These are phyloP conservation scores for Stipa capillata DNA, from an alignment of 176 grass and related monocot species.

Conservation along the genomic window DNA sequence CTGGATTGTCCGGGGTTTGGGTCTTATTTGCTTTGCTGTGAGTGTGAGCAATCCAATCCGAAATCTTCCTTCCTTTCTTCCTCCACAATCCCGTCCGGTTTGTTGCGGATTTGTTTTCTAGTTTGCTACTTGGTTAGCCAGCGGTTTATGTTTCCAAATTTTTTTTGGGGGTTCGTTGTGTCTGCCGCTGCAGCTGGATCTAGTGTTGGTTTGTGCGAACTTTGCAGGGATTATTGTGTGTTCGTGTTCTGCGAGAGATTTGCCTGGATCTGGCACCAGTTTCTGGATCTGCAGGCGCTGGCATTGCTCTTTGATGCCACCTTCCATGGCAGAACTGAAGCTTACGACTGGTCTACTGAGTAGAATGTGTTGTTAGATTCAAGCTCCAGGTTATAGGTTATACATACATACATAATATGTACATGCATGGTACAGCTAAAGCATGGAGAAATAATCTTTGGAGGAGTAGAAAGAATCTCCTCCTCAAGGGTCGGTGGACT, in stretches of 20 bases:
- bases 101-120: neutral
- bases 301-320: slow-evolving; percentile 8
- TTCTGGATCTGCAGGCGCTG: slow-evolving; percentile 4
- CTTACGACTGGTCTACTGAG: neutral
- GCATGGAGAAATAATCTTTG: neutral
- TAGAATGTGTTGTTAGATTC: neutral
- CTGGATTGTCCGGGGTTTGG: neutral
- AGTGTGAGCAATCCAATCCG: neutral
- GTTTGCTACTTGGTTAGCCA: neutral
- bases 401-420: neutral
- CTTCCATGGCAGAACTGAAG: neutral
- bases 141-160: neutral
- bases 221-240: neutral
- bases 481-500: neutral
- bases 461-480: neutral
- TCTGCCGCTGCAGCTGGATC: neutral
- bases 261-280: slow-evolving; percentile 13
- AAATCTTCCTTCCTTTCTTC: neutral
- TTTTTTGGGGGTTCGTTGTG: neutral
- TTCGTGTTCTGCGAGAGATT: neutral
- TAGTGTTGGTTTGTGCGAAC: neutral
- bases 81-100: neutral
- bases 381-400: neutral
- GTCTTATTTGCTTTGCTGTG: neutral
- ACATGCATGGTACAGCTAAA: neutral